Base-by-base conservation (phyloP, 2,329 filamentous ascomycete species). In the Colletotrichum spaethianum region DNA sequence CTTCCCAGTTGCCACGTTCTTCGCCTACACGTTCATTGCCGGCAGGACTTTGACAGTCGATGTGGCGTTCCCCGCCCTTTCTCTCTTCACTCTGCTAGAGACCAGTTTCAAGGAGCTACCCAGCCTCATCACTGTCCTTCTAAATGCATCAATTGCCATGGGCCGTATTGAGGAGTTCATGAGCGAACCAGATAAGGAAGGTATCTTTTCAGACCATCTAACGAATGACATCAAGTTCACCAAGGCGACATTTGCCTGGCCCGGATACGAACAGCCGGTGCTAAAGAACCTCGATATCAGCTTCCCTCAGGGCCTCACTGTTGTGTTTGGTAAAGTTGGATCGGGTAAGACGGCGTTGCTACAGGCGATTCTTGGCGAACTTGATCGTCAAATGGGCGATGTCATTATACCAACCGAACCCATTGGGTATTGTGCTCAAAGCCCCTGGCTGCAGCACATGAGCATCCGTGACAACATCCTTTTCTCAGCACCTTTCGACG, bases 91-190 rank as follows among this genome's bases (percentile, higher is more conserved):
- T 1, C 90, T 96, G 84, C 84, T 98, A 14, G 93, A 96, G 76
- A 86, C 83, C 1, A 93, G 91, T 72, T 84, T 98, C 60, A 90
- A 92, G 67, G 93, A 95, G 63, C 83, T 97, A 0, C 95, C 95
- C 2, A 86, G 89, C 38, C 83, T 97, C 12, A 91, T 97, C 53
- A 94, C 93, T 0, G 89, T 92, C 0, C 83, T 96, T 5, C 87
- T 97, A 75, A 97, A 97, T 76, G 93, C 94, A 0, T 91, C 89
- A n/a, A 92, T 98, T 23, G 93, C 95, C 0, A 90, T 97, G 74
- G 90, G 89, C 11, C 92, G 95, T 75, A 94, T 98, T 26, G 93
- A 97, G 77, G 88, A 89, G 28, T 98, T 97, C 82, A 97, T 98
- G 94, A 84, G 86, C 0, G 95, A 98, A 80, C 94, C 94, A 0